Evolutionary conservation across 768 basidiomycete species (phyloP).

Genomic region (Pulveroboletus ravenelii): DNA sequence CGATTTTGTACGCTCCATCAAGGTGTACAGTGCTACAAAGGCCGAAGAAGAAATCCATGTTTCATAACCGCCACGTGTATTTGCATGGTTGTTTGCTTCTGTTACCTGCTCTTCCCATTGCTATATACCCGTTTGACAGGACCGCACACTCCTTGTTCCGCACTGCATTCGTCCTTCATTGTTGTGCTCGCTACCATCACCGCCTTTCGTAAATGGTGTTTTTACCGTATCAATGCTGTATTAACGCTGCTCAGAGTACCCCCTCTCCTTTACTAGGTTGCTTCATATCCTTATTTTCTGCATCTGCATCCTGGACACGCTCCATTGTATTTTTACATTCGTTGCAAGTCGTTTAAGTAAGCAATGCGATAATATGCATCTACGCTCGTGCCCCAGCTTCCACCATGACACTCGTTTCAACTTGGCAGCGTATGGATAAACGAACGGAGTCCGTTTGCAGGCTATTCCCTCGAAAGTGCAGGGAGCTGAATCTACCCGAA

Average conservation of each 20-base stretch:
- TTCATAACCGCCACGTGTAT: constrained; percentile 8
- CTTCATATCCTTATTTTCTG: constrained; percentile 7
- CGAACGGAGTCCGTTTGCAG: not conserved
- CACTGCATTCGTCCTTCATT: not conserved
- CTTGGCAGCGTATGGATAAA: constrained; percentile 12
- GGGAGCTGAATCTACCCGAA: constrained; percentile 10
- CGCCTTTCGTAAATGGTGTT: not conserved
- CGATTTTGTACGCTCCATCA: constrained; percentile 48
- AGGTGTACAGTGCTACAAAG: constrained; percentile 50
- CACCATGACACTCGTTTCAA: constrained; percentile 13
- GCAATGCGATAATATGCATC: constrained; percentile 1
- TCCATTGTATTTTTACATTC: constrained; percentile 19
- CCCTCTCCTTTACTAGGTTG: constrained; percentile 9
- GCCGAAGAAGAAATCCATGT: constrained; percentile 26
- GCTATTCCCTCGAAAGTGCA: constrained; percentile 12
- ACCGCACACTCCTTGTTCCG: constrained; percentile 15
- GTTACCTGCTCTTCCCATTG: not conserved
- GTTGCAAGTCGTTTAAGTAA: not conserved
- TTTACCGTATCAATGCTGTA: constrained; percentile 14
- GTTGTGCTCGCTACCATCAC: not conserved
- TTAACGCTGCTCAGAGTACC: constrained; percentile 1
- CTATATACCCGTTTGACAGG: constrained; percentile 9
- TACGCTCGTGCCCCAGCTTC: constrained; percentile 1
- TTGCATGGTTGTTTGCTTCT: not conserved
- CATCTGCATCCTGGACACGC: constrained; percentile 8